Evolutionary conservation across 208 protist genomes (phyloP).

Genomic region (Herpetomonas tarakana): DNA sequence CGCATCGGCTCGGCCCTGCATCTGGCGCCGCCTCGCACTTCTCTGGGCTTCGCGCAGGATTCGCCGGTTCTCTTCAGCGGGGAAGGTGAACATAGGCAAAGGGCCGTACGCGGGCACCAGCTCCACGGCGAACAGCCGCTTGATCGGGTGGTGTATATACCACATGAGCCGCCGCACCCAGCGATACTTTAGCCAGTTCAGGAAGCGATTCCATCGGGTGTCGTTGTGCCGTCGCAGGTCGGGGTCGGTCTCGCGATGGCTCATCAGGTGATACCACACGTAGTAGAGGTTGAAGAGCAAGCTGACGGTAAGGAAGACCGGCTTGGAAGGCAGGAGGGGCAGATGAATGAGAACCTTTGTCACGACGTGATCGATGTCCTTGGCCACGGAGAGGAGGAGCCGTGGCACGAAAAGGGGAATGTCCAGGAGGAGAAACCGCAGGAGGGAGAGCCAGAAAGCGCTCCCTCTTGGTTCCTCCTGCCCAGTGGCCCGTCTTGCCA

Average conservation of each 20-base stretch:
- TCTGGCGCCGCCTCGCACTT: background rate
- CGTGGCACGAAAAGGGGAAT: background rate
- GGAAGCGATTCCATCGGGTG: slow-evolving; percentile 9
- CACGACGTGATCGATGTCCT: background rate
- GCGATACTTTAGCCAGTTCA: slow-evolving; percentile 32
- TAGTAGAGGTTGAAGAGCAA: slow-evolving; percentile 12
- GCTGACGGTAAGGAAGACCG: background rate
- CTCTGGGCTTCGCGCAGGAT: background rate
- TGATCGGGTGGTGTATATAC: slow-evolving; percentile 18
- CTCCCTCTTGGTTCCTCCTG: no score
- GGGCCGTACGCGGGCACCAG: slow-evolving; percentile 31
- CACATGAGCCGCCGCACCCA: slow-evolving; percentile 17
- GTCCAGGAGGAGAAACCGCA: background rate
- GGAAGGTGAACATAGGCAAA: slow-evolving; percentile 30
- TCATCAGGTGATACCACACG: slow-evolving; percentile 17
- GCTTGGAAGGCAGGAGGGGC: slow-evolving; percentile 3
- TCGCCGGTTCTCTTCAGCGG: slow-evolving; percentile 5
- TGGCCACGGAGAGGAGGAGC: no score
- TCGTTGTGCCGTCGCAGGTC: slow-evolving; percentile 27
- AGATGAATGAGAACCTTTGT: slow-evolving; percentile 1
- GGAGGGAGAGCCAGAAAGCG: no score
- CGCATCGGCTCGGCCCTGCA: no score
- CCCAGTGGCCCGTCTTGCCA: no score
- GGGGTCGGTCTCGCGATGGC: slow-evolving; percentile 24
- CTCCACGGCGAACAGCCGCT: slow-evolving; percentile 32